These are phyloP conservation scores for Aspergillus brasiliensis DNA, from an alignment of 2,329 filamentous ascomycete genomes.

Conservation along the genomic window DNA sequence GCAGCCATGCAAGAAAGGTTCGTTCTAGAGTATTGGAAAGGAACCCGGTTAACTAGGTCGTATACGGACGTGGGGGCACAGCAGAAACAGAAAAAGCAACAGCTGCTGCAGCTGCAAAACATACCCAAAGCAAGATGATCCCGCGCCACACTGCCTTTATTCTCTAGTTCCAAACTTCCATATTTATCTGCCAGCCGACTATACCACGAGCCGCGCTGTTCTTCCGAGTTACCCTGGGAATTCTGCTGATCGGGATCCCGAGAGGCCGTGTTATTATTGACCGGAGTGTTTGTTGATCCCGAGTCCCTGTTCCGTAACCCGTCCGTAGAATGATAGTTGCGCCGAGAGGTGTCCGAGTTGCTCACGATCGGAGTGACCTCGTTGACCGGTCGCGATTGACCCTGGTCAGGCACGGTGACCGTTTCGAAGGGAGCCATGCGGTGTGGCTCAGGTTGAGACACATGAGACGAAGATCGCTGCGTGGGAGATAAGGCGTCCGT, in stretches of 20 bases:
- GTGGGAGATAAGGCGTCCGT: constrained; percentile 24
- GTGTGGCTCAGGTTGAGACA: constrained; percentile 16
- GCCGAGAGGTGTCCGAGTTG: constrained; percentile 22
- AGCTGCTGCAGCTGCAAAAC: constrained; percentile 23
- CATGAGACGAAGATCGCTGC: constrained; percentile 25
- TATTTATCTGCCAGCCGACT: constrained; percentile 58
- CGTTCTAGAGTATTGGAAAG: constrained; percentile 52
- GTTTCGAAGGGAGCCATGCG: constrained; percentile 28
- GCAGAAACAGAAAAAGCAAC: background rate
- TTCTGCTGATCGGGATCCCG: constrained; percentile 9
- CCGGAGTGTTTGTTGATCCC: constrained; percentile 12
- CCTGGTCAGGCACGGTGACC: constrained; percentile 21
- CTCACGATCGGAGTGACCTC: constrained; percentile 39
- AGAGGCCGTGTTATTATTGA: constrained; percentile 12
- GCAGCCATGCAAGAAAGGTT: constrained; percentile 69
- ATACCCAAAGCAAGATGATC: constrained; percentile 66
- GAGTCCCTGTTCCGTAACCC: constrained; percentile 20
- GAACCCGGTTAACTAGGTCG: constrained; percentile 3
- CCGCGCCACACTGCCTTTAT: constrained; percentile 66
- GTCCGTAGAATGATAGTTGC: constrained; percentile 38
- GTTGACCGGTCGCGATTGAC: constrained; percentile 20
- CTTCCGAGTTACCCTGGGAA: constrained; percentile 12
- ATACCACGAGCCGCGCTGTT: constrained; percentile 46
- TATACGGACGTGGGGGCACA: constrained; percentile 6
- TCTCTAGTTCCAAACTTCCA: constrained; percentile 64